Percentiles rank a stretch among this genome's conserved stretches.
Evolutionary conservation across 805 yeast genomes (phyloP).

Genomic region (Lipomyces anomalus): DNA sequence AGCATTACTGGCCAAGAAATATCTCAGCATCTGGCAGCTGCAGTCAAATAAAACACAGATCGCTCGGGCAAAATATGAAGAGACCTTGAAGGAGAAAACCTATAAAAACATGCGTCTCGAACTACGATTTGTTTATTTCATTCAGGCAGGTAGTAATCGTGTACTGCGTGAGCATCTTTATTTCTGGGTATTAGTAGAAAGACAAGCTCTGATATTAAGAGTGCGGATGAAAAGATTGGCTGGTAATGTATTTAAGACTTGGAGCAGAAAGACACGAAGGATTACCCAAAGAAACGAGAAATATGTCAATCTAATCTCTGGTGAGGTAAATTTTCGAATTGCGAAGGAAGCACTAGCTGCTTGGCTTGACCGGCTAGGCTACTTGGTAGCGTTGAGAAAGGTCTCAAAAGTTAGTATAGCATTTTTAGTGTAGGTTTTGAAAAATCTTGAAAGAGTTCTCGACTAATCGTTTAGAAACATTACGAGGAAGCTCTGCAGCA

Average conservation of each 20-base stretch:
- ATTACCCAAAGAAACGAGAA: conserved; percentile 4
- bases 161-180: conserved; percentile 1
- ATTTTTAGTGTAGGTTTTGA: background rate
- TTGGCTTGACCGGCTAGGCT: conserved; percentile 3
- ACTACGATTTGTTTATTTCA: conserved; percentile 6
- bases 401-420: background rate
- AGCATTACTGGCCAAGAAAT: no score
- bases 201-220: conserved; percentile 6
- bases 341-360: background rate
- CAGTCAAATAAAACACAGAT: background rate
- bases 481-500: no score
- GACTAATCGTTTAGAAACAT: no score
- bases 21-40: conserved; percentile 6
- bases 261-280: conserved; percentile 4
- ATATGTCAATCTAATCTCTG: conserved; percentile 2
- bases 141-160: background rate
- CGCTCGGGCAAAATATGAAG: conserved; percentile 10
- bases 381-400: no score
- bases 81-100: background rate
- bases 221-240: conserved; percentile 4
- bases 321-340: conserved; percentile 6
- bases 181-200: conserved; percentile 15
- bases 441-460: background rate
- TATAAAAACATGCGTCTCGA: conserved; percentile 7
- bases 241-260: background rate